Evolutionary conservation across 768 basidiomycete genomes (phyloP).

Genomic region (Mycena metata): DNA sequence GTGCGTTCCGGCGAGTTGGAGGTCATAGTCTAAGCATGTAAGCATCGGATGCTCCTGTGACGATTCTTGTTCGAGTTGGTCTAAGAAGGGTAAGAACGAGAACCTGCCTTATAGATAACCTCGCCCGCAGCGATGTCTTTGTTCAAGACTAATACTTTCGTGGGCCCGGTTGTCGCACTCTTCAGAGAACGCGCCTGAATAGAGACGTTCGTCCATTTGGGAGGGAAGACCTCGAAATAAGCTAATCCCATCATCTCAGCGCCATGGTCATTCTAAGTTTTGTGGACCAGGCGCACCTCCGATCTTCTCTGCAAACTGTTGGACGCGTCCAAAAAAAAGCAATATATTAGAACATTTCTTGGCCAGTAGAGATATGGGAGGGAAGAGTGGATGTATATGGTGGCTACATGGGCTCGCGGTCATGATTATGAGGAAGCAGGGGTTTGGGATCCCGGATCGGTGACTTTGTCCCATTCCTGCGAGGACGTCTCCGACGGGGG

Average conservation of each 20-base stretch:
- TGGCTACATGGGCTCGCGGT: conserved; percentile 40
- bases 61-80: conserved; percentile 8
- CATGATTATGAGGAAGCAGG: conserved; percentile 52
- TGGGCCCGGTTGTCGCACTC: conserved; percentile 48
- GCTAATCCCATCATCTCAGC: conserved; percentile 57
- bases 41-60: conserved; percentile 82
- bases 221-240: conserved; percentile 85
- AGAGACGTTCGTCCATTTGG: conserved; percentile 76
- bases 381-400: conserved; percentile 27
- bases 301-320: conserved; percentile 27
- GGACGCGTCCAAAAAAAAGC: conserved; percentile 21
- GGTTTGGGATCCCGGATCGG: conserved; percentile 75
- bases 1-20: conserved; percentile 75
- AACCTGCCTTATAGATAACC: conserved; percentile 78
- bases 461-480: conserved; percentile 91
- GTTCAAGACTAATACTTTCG: conserved; percentile 70
- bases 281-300: conserved; percentile 32
- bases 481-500: conserved; percentile 91
- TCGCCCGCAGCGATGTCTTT: conserved; percentile 81
- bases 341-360: conserved; percentile 39
- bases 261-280: conserved; percentile 32
- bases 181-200: conserved; percentile 56
- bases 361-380: conserved; percentile 33
- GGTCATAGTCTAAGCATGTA: conserved; percentile 77
- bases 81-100: neutral